A percentile compares a stretch with the other conserved stretches of the same genome.
Conservation (phyloP, 2,329 filamentous ascomycete genomes). For the Sporothrix protearum region DNA sequence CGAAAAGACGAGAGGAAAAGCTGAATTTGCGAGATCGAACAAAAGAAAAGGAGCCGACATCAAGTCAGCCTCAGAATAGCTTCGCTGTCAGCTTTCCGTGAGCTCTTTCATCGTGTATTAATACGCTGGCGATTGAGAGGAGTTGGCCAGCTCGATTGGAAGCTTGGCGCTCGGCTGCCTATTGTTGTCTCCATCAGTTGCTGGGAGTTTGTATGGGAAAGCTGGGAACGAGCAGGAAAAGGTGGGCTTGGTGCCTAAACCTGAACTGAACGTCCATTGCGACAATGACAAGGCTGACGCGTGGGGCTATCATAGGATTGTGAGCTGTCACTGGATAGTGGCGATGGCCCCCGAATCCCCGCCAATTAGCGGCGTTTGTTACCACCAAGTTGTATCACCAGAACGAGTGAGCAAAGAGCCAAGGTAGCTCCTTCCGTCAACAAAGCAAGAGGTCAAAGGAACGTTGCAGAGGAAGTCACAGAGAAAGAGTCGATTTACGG, state of each 20-base stretch:
- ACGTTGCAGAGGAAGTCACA: not conserved
- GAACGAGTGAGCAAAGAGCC: not conserved
- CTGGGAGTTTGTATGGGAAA: not conserved
- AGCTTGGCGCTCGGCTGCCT: conserved; percentile 9
- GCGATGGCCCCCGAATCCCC: not conserved
- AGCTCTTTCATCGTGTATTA: not conserved
- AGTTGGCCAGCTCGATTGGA: not conserved
- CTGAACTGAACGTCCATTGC: not conserved
- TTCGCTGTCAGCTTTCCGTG: not conserved
- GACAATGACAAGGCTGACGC: conserved; percentile 1
- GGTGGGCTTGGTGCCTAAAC: conserved; percentile 5
- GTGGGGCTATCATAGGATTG: not conserved
- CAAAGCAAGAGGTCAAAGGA: not conserved
- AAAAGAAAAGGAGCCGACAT: not conserved
- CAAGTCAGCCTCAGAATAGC: not conserved
- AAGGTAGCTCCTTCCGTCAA: not conserved
- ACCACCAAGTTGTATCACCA: no score
- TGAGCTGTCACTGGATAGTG: not conserved
- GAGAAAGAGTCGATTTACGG: not conserved
- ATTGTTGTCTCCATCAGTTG: not conserved
- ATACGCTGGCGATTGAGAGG: not conserved
- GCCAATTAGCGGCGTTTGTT: not conserved
- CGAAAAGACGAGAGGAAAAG: no score
- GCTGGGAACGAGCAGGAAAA: not conserved
- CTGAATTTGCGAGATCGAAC: not conserved